Base-by-base conservation (phyloP, 2,329 filamentous ascomycete genomes). In the Fusarium sp. region DNA sequence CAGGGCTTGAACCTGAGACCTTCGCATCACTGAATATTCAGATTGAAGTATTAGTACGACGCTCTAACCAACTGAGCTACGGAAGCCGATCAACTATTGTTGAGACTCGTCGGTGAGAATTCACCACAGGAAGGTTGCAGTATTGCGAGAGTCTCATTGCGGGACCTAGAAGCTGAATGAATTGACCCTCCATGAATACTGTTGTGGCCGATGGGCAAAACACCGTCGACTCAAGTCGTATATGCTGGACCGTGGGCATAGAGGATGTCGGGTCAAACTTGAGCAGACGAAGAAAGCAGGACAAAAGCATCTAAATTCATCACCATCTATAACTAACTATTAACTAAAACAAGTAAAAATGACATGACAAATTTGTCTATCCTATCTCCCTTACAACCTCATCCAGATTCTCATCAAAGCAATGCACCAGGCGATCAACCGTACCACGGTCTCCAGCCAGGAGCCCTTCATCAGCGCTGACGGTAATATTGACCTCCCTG, bases 41-140 rank as follows among this genome's bases (percentile, higher is more conserved):
- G 46, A 30, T 22, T 32, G 46, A 30, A 49, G 46, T 49, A 49
- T 49, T 49, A 49, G 46, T 49, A 49, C 46, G 46, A 49, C 46
- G 46, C 46, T 49, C 46, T 49, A 49, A 49, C 27, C n/a, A 49
- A 49, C 46, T 49, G 46, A 49, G 46, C 46, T 49, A 49, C 46
- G 46, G 46, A 49, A 49, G 46, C 46, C 46, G 15, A 49, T 49
- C 46, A 49, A n/a, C 46, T 22, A 14, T 49, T 30, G 46, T 49
- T 49, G 24, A 3, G 9, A 0, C 4, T 12, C 0, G 18, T 1
- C 4, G 2, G 10, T 6, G 6, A 12, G 18, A 38, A n/a, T 12
- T 38, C 1, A 0, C 0, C 3, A n/a, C 3, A 38, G 18, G 34
- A 38, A n/a, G 34, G 34, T 38, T 38, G 10, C 10, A 2, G 6